Base-by-base conservation (phyloP, 2,329 filamentous ascomycete species). In the Sporothrix protearum region DNA sequence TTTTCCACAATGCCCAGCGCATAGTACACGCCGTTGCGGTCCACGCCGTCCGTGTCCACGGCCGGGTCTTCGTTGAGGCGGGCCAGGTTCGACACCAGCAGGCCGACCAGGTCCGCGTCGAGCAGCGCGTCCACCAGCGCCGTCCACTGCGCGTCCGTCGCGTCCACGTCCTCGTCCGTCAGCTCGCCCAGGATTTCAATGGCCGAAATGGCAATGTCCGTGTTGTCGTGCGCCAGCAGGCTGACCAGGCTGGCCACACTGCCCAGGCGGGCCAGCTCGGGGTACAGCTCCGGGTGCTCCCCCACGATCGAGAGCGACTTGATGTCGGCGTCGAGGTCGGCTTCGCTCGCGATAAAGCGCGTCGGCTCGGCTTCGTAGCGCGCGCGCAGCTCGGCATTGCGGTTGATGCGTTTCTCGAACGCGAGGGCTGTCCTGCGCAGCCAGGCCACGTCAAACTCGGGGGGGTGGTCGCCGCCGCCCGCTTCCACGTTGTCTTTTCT, bases 211-310 rank as follows among this genome's bases (percentile, higher is more conserved):
- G 96, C 94, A 75, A 99, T 96, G 78, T 99, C 96, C 0, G 94
- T 95, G 79, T 99, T 99, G 77, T 99, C 96, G 79, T 99, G 96
- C 19, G 95, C 91, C 66, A 99, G 83, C 69, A 99, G 81, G 1
- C 90, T 88, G 1, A 97, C 93, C 68, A 99, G 81, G 70, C 91
- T 94, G 4, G 82, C 87, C 0, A 89, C 88, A 72, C 89, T 92
- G 25, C 92, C 92, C 68, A 94, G 84, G 75, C 89, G 90, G 42
- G 91, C 89, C 77, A 97, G 94, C 73, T 96, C 92, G 14, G 83
- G 83, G 80, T 96, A 97, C 25, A 97, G 85, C 73, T 92, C 90
- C 2, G 94, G 87, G 78, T 98, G 92, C 77, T 99, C 94, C 5
- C 92, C 89, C 1, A 99, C 83, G 75, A 97, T 91, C 57, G 93